phyloP scores from a whole-genome alignment of 345 rosid species.

The Gossypioides kirkii region DNA sequence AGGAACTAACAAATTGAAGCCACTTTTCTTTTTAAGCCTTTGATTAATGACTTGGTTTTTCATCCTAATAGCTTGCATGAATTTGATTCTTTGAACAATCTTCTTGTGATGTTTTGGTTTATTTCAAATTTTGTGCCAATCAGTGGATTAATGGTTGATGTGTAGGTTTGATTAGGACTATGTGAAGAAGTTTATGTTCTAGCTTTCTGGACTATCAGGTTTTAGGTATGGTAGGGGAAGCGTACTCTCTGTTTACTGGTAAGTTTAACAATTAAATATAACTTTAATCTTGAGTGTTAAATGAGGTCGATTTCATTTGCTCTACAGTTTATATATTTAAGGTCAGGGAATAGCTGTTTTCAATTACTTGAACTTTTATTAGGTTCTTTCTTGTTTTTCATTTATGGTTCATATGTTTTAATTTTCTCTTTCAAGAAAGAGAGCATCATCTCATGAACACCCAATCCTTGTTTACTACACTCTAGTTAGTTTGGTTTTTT shows the following conservation, averaged over 20 bases:
- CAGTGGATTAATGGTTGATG: background rate
- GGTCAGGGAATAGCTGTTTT: background rate
- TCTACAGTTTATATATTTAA: background rate
- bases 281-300: background rate
- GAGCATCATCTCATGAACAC: background rate
- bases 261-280: background rate
- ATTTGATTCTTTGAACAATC: conserved; percentile 7
- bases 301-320: background rate
- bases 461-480: background rate
- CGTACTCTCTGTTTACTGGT: background rate
- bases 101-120: conserved; percentile 1
- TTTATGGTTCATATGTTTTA: background rate
- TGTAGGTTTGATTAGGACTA: background rate
- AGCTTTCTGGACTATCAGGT: background rate
- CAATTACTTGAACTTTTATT: background rate
- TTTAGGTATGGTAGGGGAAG: background rate
- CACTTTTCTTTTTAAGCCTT: conserved; percentile 5
- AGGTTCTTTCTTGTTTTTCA: background rate
- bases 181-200: background rate
- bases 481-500: background rate
- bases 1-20: conserved; percentile 45
- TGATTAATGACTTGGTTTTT: background rate
- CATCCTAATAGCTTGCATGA: background rate
- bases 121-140: background rate
- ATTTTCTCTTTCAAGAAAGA: background rate